These are phyloP conservation scores for Fusarium brevicatenulatum DNA, from an alignment of 2,329 filamentous ascomycete species.

Conservation along the genomic window DNA sequence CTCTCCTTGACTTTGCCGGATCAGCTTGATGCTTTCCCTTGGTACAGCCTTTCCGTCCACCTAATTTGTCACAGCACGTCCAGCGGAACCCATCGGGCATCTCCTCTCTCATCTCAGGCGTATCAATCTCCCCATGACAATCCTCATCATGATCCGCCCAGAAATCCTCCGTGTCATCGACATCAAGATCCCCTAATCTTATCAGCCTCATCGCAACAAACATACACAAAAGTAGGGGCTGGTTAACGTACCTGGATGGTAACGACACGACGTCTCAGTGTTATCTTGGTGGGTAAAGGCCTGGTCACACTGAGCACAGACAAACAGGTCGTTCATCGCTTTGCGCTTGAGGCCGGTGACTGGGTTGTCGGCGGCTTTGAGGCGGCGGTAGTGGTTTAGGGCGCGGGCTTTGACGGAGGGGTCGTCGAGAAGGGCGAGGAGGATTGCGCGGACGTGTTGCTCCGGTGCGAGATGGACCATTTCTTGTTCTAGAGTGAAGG, in stretches of 20 bases:
- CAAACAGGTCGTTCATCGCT: conserved; percentile 18
- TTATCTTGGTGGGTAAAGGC: conserved; percentile 23
- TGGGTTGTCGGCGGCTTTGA: neutral
- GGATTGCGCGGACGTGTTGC: conserved; percentile 28
- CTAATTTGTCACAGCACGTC: conserved; percentile 3
- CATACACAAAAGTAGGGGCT: neutral
- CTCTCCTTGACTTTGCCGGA: conserved; percentile 2
- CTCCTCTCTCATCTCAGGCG: conserved; percentile 11
- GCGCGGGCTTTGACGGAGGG: neutral
- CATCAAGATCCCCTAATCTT: neutral
- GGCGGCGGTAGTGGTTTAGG: neutral
- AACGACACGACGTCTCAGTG: conserved; percentile 1
- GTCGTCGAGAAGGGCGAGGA: conserved; percentile 31
- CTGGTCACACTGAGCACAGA: conserved; percentile 30
- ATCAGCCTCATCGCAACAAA: neutral
- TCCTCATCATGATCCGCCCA: conserved; percentile 24
- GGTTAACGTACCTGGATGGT: conserved; percentile 24
- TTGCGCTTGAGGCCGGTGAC: conserved; percentile 26
- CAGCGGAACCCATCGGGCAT: conserved; percentile 14
- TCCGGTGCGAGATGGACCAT: conserved; percentile 24
- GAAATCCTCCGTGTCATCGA: neutral
- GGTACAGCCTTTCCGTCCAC: conserved; percentile 2
- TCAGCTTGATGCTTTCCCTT: conserved; percentile 15
- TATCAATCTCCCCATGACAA: conserved; percentile 13
- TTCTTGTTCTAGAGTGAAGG: neutral